Percentiles rank a stretch among this genome's conserved stretches.
phyloP scores from a whole-genome alignment of 108 stramenopile species.

The Cyclotella distinguenda region DNA sequence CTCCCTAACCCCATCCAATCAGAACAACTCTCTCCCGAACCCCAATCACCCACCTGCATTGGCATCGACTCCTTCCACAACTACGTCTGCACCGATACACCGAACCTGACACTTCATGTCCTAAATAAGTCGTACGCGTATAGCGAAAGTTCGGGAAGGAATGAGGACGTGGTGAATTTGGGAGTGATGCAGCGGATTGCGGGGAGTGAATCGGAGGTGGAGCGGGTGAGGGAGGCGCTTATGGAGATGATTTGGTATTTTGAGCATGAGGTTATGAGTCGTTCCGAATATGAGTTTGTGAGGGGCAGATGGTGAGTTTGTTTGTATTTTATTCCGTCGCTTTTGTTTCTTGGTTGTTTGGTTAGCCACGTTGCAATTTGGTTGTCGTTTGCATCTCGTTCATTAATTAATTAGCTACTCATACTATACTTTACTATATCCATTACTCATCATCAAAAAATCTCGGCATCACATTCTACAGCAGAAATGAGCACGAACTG shows the following conservation, averaged over 20 bases:
- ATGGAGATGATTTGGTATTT: conserved; percentile 63
- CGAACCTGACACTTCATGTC: conserved; percentile 21
- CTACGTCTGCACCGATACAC: conserved; percentile 37
- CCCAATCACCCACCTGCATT: conserved; percentile 19
- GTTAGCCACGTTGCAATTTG: too few relatives aligned
- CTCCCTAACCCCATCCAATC: not conserved
- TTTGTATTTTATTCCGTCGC: not conserved
- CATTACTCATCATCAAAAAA: not conserved
- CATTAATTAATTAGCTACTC: not conserved
- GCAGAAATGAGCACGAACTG: conserved; percentile 59
- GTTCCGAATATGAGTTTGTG: conserved; percentile 66
- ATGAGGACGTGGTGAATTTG: conserved; percentile 8
- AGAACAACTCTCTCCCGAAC: not conserved
- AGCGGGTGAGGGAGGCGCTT: conserved; percentile 50
- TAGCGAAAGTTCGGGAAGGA: not conserved
- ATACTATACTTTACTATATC: not conserved
- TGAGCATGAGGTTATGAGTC: conserved; percentile 60
- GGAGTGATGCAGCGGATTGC: conserved; percentile 36
- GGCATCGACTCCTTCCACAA: conserved; percentile 26
- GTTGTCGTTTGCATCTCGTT: not conserved
- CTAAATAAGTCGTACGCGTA: not conserved
- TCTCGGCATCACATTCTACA: conserved; percentile 9
- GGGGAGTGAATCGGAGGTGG: conserved; percentile 59
- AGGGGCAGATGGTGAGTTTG: conserved; percentile 56
- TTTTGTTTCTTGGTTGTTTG: too few relatives aligned